phyloP scores from a whole-genome alignment of 108 stramenopile species.

The Nitzschia sp. region DNA sequence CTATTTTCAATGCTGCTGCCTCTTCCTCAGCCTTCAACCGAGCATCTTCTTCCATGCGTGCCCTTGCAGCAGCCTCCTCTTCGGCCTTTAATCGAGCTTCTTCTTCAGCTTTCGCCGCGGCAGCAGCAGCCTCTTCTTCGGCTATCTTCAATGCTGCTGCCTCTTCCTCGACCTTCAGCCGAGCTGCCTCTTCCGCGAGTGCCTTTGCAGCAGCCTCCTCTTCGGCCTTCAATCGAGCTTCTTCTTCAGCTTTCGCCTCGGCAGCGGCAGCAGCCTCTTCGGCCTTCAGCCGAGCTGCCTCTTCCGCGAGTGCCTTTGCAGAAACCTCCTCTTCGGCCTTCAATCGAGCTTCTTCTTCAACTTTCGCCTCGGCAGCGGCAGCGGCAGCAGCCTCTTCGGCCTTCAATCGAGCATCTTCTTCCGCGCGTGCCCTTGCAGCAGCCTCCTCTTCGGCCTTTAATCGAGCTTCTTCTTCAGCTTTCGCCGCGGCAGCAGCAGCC shows the following conservation, averaged over 20 bases:
- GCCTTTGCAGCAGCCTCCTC: background rate
- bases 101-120: conserved; percentile 2
- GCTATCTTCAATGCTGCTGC: background rate
- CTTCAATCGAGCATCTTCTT: background rate
- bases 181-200: background rate
- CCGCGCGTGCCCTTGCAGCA: background rate
- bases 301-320: background rate
- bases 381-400: too few species aligned
- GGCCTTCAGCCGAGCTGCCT: background rate
- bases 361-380: background rate
- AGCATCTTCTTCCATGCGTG: background rate
- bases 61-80: background rate
- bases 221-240: background rate
- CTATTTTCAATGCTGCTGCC: background rate
- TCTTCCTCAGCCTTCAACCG: conserved; percentile 3
- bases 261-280: background rate
- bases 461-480: background rate
- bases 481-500: background rate
- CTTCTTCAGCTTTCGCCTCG: background rate
- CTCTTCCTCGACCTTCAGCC: background rate
- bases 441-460: conserved; percentile 1
- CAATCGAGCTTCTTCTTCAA: background rate
- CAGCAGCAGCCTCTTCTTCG: background rate
- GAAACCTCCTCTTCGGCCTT: background rate
- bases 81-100: background rate